A percentile compares a stretch with the other conserved stretches of the same genome.
These are phyloP conservation scores for Curvularia sp. DNA, from an alignment of 2,329 filamentous ascomycete genomes.

Conservation along the genomic window DNA sequence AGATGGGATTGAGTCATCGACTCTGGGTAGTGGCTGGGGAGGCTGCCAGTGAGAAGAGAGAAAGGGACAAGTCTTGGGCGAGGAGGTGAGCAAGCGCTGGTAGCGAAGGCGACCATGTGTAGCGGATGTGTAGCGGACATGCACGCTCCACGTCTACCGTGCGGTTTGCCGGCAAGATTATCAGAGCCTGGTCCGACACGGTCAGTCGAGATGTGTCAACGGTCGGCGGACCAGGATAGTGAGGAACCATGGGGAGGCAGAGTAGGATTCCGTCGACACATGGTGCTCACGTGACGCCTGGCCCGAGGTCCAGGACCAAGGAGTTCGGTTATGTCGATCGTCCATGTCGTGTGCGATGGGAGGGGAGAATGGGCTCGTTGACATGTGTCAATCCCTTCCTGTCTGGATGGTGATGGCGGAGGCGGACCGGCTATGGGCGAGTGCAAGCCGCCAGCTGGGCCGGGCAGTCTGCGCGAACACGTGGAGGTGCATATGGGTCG, in stretches of 20 bases:
- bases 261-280: no score
- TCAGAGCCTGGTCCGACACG: neutral
- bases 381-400: conserved; percentile 12
- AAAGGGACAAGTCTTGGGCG: no score
- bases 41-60: neutral
- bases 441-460: conserved; percentile 10
- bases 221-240: neutral
- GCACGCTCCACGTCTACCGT: neutral
- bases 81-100: neutral
- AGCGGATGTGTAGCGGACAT: neutral
- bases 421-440: conserved; percentile 27
- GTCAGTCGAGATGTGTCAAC: neutral
- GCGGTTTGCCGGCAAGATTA: neutral
- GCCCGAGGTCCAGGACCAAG: neutral
- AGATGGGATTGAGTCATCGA: conserved; percentile 5
- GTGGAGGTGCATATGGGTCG: conserved; percentile 18
- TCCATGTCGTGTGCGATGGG: conserved; percentile 1
- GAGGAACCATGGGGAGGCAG: neutral
- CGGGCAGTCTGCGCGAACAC: conserved; percentile 21
- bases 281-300: neutral
- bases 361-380: conserved; percentile 5
- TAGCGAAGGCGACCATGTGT: no score
- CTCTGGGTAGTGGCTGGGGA: neutral
- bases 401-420: neutral
- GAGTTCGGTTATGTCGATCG: conserved; percentile 4